Base-by-base conservation (phyloP, 192 early-diverging fungal genomes). In the Martensiomyces pterosporus region DNA sequence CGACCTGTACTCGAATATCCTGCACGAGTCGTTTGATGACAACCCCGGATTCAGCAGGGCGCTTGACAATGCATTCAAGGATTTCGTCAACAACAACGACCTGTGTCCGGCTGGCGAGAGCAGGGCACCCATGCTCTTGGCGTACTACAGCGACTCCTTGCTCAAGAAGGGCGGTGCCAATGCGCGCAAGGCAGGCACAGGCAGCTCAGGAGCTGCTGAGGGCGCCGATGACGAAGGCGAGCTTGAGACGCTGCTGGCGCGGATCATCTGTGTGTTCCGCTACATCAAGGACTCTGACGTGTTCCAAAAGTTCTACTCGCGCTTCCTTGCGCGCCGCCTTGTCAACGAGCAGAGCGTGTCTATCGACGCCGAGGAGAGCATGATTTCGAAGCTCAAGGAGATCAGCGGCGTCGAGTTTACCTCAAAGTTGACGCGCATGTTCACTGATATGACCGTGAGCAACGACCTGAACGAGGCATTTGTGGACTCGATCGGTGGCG, bases 281-380 rank as follows among this genome's bases (percentile, higher is more conserved):
- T 99, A 91, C 62, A 82, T 99, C 34, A 92, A 93, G 49, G 92
- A 94, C 79, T 90, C 92, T 65, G 96, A 99, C 62, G 91, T 99
- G 23, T 99, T 97, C 78, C 94, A 97, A 66, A 92, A 94, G 73
- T 93, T 94, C 41, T 99, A 99, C 71, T 84, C 85, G 26, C 91
- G 88, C 63, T 86, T 87, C 78, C 67, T 99, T 58, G 90, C 94
- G 21, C 90, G 91, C 42, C 93, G 96, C 32, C 80, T 99, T 14
- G 89, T 99, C 14, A 84, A 92, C 73, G 80, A 79, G 39, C 80
- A 85, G 8, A 97, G 92, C 15, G 88, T 87, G 24, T 92, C 88
- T 19, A 86, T 91, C 39, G 93, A 99, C 57, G 82, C 85, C 43
- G 96, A 99, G 65, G 85, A 85, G 32, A 85, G 81, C 43, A 98